Evolutionary conservation across 2,329 filamentous ascomycete species (phyloP).

Genomic region (Cytospora piceae): DNA sequence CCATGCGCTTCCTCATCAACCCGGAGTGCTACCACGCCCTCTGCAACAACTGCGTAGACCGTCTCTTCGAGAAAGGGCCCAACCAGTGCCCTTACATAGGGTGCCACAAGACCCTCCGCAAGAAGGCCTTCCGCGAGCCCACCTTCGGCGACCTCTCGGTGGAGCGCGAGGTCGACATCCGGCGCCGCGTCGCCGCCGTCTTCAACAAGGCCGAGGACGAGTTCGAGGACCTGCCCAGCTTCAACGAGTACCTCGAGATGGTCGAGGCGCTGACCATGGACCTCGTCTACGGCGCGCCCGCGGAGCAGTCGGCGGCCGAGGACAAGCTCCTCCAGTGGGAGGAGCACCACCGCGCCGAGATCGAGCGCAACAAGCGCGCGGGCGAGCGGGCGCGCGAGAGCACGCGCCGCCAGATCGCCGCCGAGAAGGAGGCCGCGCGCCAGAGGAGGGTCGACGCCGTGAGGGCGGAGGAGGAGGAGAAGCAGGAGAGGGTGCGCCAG

Average conservation of each 20-base stretch:
- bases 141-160: slow-evolving; percentile 88
- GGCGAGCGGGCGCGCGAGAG: slow-evolving; percentile 59
- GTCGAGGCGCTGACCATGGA: slow-evolving; percentile 92
- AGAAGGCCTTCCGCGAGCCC: slow-evolving; percentile 80
- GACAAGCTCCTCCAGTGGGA: slow-evolving; percentile 69
- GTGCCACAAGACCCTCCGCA: slow-evolving; percentile 84
- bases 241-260: slow-evolving; percentile 93
- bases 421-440: slow-evolving; percentile 69
- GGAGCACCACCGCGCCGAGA: slow-evolving; percentile 70
- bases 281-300: slow-evolving; percentile 72
- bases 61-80: slow-evolving; percentile 89
- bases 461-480: slow-evolving; percentile 72
- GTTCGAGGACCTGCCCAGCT: slow-evolving; percentile 81
- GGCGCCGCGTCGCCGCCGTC: slow-evolving; percentile 74
- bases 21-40: slow-evolving; percentile 99
- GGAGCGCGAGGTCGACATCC: slow-evolving; percentile 92
- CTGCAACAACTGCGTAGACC: slow-evolving; percentile 94
- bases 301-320: slow-evolving; percentile 51
- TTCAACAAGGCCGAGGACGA: slow-evolving; percentile 92
- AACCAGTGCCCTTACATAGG: slow-evolving; percentile 90
- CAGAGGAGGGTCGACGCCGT: slow-evolving; percentile 65
- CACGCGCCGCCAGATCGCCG: slow-evolving; percentile 58
- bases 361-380: slow-evolving; percentile 61
- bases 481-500: slow-evolving; percentile 63
- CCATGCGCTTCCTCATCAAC: slow-evolving; percentile 95